A percentile compares a stretch with the other conserved stretches of the same genome.
Conservation (phyloP, 1,139 yeast species). For the Diutina rugosa region DNA sequence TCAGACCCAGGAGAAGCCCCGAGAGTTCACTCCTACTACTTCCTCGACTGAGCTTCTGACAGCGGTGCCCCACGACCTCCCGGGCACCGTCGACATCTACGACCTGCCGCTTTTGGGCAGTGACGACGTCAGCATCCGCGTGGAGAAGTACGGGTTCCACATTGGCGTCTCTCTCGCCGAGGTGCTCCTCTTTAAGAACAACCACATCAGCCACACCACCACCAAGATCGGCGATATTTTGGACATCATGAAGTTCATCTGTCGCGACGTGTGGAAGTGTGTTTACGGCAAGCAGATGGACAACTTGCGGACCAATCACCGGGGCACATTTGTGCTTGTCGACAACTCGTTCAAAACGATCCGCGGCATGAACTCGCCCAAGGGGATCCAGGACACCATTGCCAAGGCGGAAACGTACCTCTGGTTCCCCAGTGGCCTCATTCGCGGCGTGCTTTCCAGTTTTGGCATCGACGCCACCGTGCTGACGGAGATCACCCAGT, state of each 20-base stretch:
- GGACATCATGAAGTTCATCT: conserved; percentile 81
- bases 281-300: conserved; percentile 82
- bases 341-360: conserved; percentile 53
- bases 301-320: conserved; percentile 80
- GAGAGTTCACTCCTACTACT: conserved; percentile 7
- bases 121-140: conserved; percentile 46
- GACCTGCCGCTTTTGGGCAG: conserved; percentile 18
- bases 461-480: conserved; percentile 60
- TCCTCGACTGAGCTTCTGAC: conserved; percentile 14
- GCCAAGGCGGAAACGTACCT: conserved; percentile 41
- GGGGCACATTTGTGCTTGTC: conserved; percentile 72
- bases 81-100: conserved; percentile 30
- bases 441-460: conserved; percentile 64
- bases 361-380: conserved; percentile 38
- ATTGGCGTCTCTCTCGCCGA: conserved; percentile 70
- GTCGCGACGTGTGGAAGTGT: conserved; percentile 82
- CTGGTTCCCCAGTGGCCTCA: conserved; percentile 76
- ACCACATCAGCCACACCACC: conserved; percentile 21
- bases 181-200: conserved; percentile 43
- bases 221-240: conserved; percentile 44
- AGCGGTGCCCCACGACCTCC: conserved; percentile 14
- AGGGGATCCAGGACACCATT: conserved; percentile 34
- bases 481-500: conserved; percentile 49
- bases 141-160: conserved; percentile 59
- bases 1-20: conserved; percentile 5